phyloP scores from a whole-genome alignment of 257 asterid genomes.

The Asclepias syriaca region DNA sequence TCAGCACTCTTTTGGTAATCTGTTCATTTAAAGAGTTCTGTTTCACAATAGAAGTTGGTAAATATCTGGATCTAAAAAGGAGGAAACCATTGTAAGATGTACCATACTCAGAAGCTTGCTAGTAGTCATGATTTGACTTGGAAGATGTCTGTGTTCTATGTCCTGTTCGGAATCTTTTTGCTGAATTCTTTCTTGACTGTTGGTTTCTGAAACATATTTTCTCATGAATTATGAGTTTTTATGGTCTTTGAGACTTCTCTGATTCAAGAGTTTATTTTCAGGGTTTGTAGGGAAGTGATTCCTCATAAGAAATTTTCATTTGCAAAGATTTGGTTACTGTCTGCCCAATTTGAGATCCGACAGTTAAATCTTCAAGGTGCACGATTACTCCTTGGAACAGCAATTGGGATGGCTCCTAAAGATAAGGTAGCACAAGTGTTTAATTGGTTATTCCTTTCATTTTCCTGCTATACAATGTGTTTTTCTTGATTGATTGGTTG shows the following conservation, averaged over 20 bases:
- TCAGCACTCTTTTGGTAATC: background rate
- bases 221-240: background rate
- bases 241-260: background rate
- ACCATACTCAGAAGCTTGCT: background rate
- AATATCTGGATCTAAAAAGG: background rate
- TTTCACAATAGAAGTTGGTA: background rate
- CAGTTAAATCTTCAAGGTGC: conserved; percentile 54
- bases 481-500: conserved; percentile 1
- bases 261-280: background rate
- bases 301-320: conserved; percentile 61
- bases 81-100: background rate
- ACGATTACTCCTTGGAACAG: conserved; percentile 33
- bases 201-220: background rate
- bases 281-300: conserved; percentile 21
- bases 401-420: conserved; percentile 44
- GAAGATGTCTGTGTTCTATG: background rate
- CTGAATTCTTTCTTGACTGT: background rate
- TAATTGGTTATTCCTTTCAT: conserved; percentile 7
- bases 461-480: conserved; percentile 1
- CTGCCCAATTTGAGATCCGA: conserved; percentile 92
- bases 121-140: background rate
- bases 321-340: conserved; percentile 92
- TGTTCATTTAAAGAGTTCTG: background rate
- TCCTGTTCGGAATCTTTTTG: background rate
- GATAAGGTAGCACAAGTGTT: conserved; percentile 36